Conservation (phyloP, 768 basidiomycete genomes). For the Botryobasidium botryosum region DNA sequence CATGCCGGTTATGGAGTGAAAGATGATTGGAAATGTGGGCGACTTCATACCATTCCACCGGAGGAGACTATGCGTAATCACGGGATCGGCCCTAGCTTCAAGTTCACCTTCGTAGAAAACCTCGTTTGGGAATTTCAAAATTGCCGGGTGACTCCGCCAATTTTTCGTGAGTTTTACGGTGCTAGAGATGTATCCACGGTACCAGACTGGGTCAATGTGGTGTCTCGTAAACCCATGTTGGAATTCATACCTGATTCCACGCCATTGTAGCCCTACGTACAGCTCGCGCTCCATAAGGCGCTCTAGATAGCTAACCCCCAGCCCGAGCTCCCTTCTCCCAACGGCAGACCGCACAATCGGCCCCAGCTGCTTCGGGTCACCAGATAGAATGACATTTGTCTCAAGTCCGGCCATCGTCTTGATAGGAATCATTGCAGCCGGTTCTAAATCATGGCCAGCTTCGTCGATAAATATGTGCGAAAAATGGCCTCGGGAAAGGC, state of each 20-base stretch:
- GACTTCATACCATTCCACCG: slow-evolving; percentile 18
- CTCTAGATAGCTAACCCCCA: slow-evolving; percentile 22
- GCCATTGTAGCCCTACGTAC: slow-evolving; percentile 16
- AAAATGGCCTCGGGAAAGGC: slow-evolving; percentile 36
- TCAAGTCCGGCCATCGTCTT: slow-evolving; percentile 17
- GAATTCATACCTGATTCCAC: slow-evolving; percentile 19
- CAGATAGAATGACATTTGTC: slow-evolving; percentile 25
- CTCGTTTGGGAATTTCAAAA: slow-evolving; percentile 40
- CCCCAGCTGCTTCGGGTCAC: slow-evolving; percentile 24
- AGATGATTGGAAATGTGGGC: slow-evolving; percentile 19
- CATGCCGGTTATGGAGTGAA: slow-evolving; percentile 18
- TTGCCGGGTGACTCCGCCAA: slow-evolving; percentile 38
- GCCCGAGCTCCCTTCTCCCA: slow-evolving; percentile 15
- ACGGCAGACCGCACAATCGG: slow-evolving; percentile 23
- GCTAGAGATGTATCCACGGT: slow-evolving; percentile 20
- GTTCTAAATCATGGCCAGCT: slow-evolving; percentile 46
- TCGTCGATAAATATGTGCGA: slow-evolving; percentile 48
- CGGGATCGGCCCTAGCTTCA: slow-evolving; percentile 16
- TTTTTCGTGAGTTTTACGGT: slow-evolving; percentile 44
- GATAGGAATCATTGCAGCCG: slow-evolving; percentile 34
- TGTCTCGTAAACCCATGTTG: background rate
- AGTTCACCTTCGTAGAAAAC: slow-evolving; percentile 24
- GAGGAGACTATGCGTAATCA: slow-evolving; percentile 16
- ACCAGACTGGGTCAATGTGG: background rate
- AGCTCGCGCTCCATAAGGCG: slow-evolving; percentile 20